Percentiles rank a stretch among this genome's conserved stretches.
Evolutionary conservation across 2,329 filamentous ascomycete species (phyloP).

Genomic region (Xylaria polymorpha): DNA sequence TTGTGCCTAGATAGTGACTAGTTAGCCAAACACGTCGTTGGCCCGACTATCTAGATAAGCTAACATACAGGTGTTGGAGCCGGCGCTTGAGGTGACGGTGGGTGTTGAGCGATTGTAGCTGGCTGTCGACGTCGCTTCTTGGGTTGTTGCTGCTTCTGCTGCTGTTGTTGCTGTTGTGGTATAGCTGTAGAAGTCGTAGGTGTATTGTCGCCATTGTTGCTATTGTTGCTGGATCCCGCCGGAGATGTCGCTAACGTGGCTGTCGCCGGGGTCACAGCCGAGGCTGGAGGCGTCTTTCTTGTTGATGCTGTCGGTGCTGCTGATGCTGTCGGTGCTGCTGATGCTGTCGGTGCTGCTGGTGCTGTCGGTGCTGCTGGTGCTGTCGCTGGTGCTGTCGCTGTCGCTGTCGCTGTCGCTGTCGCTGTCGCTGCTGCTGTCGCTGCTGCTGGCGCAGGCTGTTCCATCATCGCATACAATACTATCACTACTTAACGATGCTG

Average conservation of each 20-base stretch:
- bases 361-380: not conserved
- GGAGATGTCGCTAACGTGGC: not conserved
- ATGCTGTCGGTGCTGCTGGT: not conserved
- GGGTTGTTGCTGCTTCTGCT: not conserved
- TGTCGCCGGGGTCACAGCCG: not conserved
- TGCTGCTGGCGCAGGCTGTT: not conserved
- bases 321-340: not conserved
- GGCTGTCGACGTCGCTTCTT: not conserved
- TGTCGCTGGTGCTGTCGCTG: not conserved
- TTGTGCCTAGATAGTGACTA: not conserved
- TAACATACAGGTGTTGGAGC: constrained; percentile 10
- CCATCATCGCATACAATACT: constrained; percentile 17
- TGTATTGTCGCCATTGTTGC: not conserved
- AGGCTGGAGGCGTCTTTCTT: not conserved
- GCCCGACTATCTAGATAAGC: not conserved
- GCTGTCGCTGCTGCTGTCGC: too few species aligned
- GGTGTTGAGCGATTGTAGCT: too few species aligned
- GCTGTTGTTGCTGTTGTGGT: constrained; percentile 1
- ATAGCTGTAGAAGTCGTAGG: not conserved
- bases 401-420: not conserved
- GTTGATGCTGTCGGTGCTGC: not conserved
- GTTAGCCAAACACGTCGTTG: constrained; percentile 5
- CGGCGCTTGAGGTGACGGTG: not conserved
- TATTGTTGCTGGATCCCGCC: not conserved
- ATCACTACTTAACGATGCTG: not conserved